Percentiles rank a stretch among this genome's conserved stretches.
phyloP scores from a whole-genome alignment of 2,329 filamentous ascomycete species.

The Fusarium torulosum region DNA sequence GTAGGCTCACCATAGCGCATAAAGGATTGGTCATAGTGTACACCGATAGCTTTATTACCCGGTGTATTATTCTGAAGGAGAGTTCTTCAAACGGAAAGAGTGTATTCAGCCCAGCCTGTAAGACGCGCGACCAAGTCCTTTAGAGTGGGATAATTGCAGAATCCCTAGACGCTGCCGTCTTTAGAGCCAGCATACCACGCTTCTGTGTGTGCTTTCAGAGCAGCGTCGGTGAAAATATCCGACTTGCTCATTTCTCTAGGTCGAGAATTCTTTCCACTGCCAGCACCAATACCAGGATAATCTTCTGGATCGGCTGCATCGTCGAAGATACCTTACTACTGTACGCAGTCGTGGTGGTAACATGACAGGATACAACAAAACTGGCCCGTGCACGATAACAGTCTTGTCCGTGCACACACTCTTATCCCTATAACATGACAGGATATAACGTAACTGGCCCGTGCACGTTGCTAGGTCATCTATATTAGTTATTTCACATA shows the following conservation, averaged over 20 bases:
- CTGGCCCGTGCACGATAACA: too few relatives aligned
- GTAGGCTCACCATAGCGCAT: slow-evolving; percentile 67
- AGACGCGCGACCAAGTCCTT: slow-evolving; percentile 63
- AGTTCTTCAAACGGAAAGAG: slow-evolving; percentile 57
- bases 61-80: slow-evolving; percentile 69
- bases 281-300: slow-evolving; percentile 61
- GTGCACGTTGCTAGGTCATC: too few relatives aligned
- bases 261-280: slow-evolving; percentile 48
- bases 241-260: slow-evolving; percentile 55
- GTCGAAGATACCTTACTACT: slow-evolving; percentile 67
- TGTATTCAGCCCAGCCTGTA: slow-evolving; percentile 66
- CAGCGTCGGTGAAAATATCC: slow-evolving; percentile 52
- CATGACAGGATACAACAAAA: too few relatives aligned
- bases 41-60: slow-evolving; percentile 68
- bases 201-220: slow-evolving; percentile 65
- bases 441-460: too few relatives aligned
- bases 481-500: too few relatives aligned
- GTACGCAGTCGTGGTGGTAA: too few relatives aligned
- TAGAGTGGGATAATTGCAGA: slow-evolving; percentile 66
- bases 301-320: slow-evolving; percentile 19
- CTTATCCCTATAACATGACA: too few relatives aligned
- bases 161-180: slow-evolving; percentile 35
- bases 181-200: slow-evolving; percentile 58
- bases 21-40: slow-evolving; percentile 73
- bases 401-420: too few relatives aligned